phyloP scores from a whole-genome alignment of 805 yeast species.

The Wickerhamiella sergipiensis region DNA sequence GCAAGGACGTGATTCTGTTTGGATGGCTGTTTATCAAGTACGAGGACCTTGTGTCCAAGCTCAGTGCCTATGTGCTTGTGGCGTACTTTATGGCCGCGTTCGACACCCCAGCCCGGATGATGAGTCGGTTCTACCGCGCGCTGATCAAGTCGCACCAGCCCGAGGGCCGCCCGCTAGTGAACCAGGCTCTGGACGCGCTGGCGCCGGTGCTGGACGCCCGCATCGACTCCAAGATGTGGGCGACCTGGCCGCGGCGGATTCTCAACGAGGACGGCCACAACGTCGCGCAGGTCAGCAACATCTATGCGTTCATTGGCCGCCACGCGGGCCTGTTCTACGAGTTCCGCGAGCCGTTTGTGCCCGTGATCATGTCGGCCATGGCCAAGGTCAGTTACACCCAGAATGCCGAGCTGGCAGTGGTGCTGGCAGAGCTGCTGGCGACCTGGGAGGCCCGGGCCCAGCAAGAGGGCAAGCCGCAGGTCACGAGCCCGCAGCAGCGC shows the following conservation, averaged over 20 bases:
- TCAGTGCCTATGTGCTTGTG: slow-evolving; percentile 82
- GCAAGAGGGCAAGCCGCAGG: slow-evolving; percentile 9
- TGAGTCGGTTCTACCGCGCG: slow-evolving; percentile 86
- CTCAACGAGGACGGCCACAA: slow-evolving; percentile 81
- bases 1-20: slow-evolving; percentile 81
- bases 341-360: slow-evolving; percentile 78
- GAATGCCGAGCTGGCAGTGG: slow-evolving; percentile 76
- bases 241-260: slow-evolving; percentile 89
- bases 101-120: slow-evolving; percentile 79
- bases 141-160: slow-evolving; percentile 69
- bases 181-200: slow-evolving; percentile 72
- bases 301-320: slow-evolving; percentile 77
- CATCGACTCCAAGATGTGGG: slow-evolving; percentile 54
- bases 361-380: slow-evolving; percentile 83
- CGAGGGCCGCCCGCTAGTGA: slow-evolving; percentile 71
- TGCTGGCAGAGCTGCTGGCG: slow-evolving; percentile 70
- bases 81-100: slow-evolving; percentile 74
- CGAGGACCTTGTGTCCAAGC: slow-evolving; percentile 80
- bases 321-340: slow-evolving; percentile 75
- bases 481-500: slow-evolving; percentile 6
- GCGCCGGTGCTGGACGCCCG: slow-evolving; percentile 77
- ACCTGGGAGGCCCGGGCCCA: slow-evolving; percentile 58
- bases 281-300: slow-evolving; percentile 71
- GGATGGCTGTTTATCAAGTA: slow-evolving; percentile 87
- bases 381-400: slow-evolving; percentile 75